Base-by-base conservation (phyloP, 2,329 filamentous ascomycete genomes). In the Cadophora sp. region DNA sequence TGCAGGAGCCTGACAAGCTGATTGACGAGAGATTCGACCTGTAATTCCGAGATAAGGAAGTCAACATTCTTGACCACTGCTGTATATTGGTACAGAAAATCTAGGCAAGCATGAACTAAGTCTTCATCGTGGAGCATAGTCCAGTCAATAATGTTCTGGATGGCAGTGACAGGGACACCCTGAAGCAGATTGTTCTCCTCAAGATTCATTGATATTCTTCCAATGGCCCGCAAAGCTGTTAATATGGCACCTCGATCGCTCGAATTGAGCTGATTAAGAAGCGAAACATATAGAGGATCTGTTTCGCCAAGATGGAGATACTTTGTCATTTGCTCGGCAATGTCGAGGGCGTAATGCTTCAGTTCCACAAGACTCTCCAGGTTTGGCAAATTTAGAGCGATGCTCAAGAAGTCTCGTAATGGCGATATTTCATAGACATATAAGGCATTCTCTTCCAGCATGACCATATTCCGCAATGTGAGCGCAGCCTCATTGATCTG, bases 81-180 rank as follows among this genome's bases (percentile, higher is more conserved):
- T 0, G 95, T 97, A 80, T 94, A 99, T 78, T 97, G 93, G 77
- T 98, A 98, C 40, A 98, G 86, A 77, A 99, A 97, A 79, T 99
- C 96, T 37, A 99, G 85, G 70, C 92, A 94, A 22, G 93, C 92
- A 76, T 93, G 92, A 73, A 95, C 87, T 16, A 99, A 84, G 77
- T 97, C 95, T 77, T 97, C 94, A 74, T 99, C 96, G 72, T 96
- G 92, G 8, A 96, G 85, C 31, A 96, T 81, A 7, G 94, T 84
- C 88, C 91, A 94, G 72, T 91, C 86, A 68, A 87, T 87, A 60
- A 96, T 87, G 53, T 86, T 87, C 73, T 90, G 86, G 27, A 98
- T 81, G 1, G 89, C 85, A 3, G 82, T 78, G 2, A 84, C 79
- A 1, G 94, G 89, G 8, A 97, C 87, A 67, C 90, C 85, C 51